phyloP scores from a whole-genome alignment of 1,139 yeast genomes.

The Saccharomycopsis hybrid region DNA sequence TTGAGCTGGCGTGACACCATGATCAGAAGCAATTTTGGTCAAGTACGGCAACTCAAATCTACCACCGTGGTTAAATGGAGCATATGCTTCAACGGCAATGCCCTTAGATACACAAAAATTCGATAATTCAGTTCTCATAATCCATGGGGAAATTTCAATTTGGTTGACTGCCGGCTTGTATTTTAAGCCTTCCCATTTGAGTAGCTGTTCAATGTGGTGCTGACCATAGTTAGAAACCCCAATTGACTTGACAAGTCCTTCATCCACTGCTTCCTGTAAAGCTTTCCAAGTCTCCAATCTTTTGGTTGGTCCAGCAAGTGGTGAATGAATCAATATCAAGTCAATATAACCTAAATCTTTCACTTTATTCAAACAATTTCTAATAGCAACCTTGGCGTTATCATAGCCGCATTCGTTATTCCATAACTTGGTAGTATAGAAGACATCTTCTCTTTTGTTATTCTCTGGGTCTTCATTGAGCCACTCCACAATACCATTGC shows the following conservation, averaged over 20 bases:
- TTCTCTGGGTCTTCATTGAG: slow-evolving; percentile 35
- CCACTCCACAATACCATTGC: slow-evolving; percentile 38
- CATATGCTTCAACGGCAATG: slow-evolving; percentile 59
- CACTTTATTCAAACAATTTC: slow-evolving; percentile 26
- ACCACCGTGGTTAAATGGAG: slow-evolving; percentile 62
- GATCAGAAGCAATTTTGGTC: slow-evolving; percentile 31
- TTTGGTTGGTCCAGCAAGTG: slow-evolving; percentile 44
- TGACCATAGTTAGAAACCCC: slow-evolving; percentile 69
- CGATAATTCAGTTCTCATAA: slow-evolving; percentile 58
- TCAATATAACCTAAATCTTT: slow-evolving; percentile 35
- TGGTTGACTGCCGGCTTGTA: slow-evolving; percentile 59
- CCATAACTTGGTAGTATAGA: slow-evolving; percentile 34
- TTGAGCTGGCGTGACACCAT: slow-evolving; percentile 36
- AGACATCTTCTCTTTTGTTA: slow-evolving; percentile 30
- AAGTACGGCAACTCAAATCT: slow-evolving; percentile 46
- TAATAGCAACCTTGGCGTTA: slow-evolving; percentile 33
- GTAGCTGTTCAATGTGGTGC: slow-evolving; percentile 53
- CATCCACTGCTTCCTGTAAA: slow-evolving; percentile 58
- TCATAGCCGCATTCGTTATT: slow-evolving; percentile 35
- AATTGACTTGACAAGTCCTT: slow-evolving; percentile 47
- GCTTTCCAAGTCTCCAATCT: slow-evolving; percentile 55
- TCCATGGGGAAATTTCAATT: slow-evolving; percentile 73
- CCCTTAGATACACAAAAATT: slow-evolving; percentile 45
- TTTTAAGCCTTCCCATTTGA: slow-evolving; percentile 45
- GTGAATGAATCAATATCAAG: slow-evolving; percentile 53